Evolutionary conservation across 2,329 filamentous ascomycete genomes (phyloP).

Genomic region (Xylariaceae sp.): DNA sequence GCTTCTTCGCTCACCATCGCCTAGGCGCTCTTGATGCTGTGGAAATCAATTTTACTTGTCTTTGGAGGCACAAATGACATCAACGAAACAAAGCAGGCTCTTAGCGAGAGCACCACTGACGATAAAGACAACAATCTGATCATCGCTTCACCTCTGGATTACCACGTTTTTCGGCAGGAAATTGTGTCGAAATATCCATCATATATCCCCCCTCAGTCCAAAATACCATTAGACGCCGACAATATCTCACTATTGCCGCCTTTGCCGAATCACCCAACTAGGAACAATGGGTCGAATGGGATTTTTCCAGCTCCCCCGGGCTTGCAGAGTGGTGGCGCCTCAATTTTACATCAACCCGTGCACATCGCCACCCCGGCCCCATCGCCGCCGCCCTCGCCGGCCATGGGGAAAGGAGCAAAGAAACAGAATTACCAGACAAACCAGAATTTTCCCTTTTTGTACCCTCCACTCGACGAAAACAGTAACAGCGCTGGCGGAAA

Average conservation of each 20-base stretch:
- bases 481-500: conserved; percentile 91
- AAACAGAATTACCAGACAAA: conserved; percentile 99
- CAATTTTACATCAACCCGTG: conserved; percentile 90
- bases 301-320: conserved; percentile 54
- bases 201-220: conserved; percentile 80
- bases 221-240: conserved; percentile 81
- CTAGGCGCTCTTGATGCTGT: conserved; percentile 73
- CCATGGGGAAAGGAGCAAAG: conserved; percentile 84
- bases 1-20: neutral
- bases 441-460: conserved; percentile 96
- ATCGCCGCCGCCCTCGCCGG: conserved; percentile 87
- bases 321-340: conserved; percentile 55
- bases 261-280: conserved; percentile 66
- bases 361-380: conserved; percentile 98
- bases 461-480: conserved; percentile 81
- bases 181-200: conserved; percentile 97
- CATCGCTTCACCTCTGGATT: conserved; percentile 89
- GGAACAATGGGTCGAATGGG: conserved; percentile 54
- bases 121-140: conserved; percentile 70
- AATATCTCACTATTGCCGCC: conserved; percentile 88
- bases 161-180: conserved; percentile 93
- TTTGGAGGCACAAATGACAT: conserved; percentile 77
- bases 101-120: conserved; percentile 54
- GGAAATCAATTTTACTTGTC: conserved; percentile 83
- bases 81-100: conserved; percentile 64